phyloP scores from a whole-genome alignment of 2,329 filamentous ascomycete genomes.

The Lomentospora prolificans region DNA sequence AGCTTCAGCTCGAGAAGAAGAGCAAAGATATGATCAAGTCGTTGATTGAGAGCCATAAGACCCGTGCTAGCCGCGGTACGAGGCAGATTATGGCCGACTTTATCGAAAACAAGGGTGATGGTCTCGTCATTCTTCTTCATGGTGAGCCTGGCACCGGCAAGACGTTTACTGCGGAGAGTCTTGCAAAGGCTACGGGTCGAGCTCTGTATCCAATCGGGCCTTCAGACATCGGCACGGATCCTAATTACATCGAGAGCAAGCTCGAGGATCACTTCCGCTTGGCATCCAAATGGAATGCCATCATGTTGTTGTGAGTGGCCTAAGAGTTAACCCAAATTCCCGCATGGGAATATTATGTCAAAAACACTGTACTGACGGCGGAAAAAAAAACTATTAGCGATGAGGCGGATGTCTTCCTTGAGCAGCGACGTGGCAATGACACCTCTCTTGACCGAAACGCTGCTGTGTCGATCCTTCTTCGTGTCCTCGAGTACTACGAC shows the following conservation, averaged over 20 bases:
- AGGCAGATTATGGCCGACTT: constrained; percentile 22
- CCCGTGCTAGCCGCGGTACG: not conserved
- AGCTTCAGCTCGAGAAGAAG: not conserved
- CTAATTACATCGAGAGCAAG: constrained; percentile 10
- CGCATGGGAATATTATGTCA: not conserved
- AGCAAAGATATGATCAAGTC: not conserved
- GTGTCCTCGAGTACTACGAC: constrained; percentile 22
- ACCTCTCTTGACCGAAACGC: constrained; percentile 19
- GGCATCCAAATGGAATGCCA: constrained; percentile 8
- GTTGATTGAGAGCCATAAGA: not conserved
- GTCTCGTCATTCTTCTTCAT: constrained; percentile 40
- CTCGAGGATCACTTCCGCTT: constrained; percentile 11
- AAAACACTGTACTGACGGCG: too few relatives aligned
- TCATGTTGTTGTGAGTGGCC: constrained; percentile 13
- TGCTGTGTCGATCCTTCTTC: constrained; percentile 17
- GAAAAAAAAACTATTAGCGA: too few relatives aligned
- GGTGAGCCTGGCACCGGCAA: constrained; percentile 47
- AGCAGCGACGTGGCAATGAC: constrained; percentile 34
- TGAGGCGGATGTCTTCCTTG: constrained; percentile 52
- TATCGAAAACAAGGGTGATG: constrained; percentile 39
- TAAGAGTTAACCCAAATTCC: not conserved
- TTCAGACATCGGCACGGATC: constrained; percentile 34
- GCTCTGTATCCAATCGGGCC: constrained; percentile 42
- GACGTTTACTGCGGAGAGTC: constrained; percentile 45
- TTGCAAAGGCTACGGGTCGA: constrained; percentile 38